phyloP scores from a whole-genome alignment of 352 stramenopile genomes.

The Globisporangium apiculatum region DNA sequence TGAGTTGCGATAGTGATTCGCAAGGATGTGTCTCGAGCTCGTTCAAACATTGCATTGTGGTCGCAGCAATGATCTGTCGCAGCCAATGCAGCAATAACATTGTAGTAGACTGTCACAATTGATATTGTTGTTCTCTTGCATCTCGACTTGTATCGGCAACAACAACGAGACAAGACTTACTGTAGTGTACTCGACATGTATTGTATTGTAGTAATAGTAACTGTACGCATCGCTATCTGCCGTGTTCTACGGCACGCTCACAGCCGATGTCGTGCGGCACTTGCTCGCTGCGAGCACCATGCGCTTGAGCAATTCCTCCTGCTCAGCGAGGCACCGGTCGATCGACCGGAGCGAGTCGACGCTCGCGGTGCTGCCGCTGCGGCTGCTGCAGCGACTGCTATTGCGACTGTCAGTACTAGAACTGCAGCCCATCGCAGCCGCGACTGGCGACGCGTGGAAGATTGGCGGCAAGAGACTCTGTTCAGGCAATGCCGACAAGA shows the following conservation, averaged over 20 bases:
- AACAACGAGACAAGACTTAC: no score
- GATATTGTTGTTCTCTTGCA: no score
- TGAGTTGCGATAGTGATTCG: no score
- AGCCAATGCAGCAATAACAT: no score
- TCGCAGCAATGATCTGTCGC: no score
- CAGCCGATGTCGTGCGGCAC: conserved; percentile 3
- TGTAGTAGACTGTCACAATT: no score
- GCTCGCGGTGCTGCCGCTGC: not conserved
- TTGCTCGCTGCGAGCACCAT: conserved; percentile 18
- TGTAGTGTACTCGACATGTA: no score
- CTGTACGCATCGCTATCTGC: no score
- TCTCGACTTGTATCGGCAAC: no score
- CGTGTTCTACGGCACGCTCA: not conserved
- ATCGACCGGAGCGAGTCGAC: conserved; percentile 12
- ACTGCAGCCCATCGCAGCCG: not conserved
- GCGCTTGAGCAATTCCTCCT: conserved; percentile 21
- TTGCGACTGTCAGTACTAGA: not conserved
- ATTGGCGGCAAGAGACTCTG: not conserved
- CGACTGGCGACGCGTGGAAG: not conserved
- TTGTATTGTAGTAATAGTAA: no score
- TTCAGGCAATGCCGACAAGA: not conserved
- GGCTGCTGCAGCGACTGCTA: not conserved
- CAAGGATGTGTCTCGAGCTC: no score
- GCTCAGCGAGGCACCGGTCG: conserved; percentile 20
- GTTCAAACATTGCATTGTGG: no score